A percentile compares a stretch with the other conserved stretches of the same genome.
These are phyloP conservation scores for Entomortierella beljakovae DNA, from an alignment of 192 early-diverging fungal species.

Conservation along the genomic window DNA sequence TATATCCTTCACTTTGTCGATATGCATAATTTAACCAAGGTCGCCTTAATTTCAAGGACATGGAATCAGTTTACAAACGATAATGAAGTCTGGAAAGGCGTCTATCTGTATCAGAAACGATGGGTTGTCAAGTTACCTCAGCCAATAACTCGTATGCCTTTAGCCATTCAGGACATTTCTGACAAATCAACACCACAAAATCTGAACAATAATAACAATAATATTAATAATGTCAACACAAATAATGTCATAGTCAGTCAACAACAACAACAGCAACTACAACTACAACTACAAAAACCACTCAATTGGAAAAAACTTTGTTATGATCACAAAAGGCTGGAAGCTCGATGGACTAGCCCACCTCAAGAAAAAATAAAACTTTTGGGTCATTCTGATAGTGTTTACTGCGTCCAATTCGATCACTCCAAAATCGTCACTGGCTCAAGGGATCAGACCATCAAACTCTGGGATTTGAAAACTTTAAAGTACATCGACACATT, in stretches of 20 bases:
- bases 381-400: conserved; percentile 83
- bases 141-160: conserved; percentile 27
- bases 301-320: conserved; percentile 82
- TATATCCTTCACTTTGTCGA: conserved; percentile 74
- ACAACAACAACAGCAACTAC: background rate
- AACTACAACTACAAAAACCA: conserved; percentile 1
- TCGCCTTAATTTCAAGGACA: conserved; percentile 70
- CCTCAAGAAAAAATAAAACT: conserved; percentile 65
- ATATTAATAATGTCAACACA: no score
- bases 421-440: conserved; percentile 80
- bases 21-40: conserved; percentile 68
- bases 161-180: conserved; percentile 1
- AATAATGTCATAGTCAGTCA: no score
- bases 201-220: conserved; percentile 12
- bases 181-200: background rate
- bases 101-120: conserved; percentile 66
- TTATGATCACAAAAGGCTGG: conserved; percentile 70
- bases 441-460: conserved; percentile 80
- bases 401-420: conserved; percentile 93
- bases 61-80: conserved; percentile 76
- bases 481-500: conserved; percentile 68
- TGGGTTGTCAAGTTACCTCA: conserved; percentile 60
- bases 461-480: conserved; percentile 84
- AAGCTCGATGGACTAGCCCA: conserved; percentile 65
- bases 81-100: conserved; percentile 79